A percentile compares a stretch with the other conserved stretches of the same genome.
Conservation (phyloP, 1,139 yeast genomes). For the Hemisphaericaspora subhashii region DNA sequence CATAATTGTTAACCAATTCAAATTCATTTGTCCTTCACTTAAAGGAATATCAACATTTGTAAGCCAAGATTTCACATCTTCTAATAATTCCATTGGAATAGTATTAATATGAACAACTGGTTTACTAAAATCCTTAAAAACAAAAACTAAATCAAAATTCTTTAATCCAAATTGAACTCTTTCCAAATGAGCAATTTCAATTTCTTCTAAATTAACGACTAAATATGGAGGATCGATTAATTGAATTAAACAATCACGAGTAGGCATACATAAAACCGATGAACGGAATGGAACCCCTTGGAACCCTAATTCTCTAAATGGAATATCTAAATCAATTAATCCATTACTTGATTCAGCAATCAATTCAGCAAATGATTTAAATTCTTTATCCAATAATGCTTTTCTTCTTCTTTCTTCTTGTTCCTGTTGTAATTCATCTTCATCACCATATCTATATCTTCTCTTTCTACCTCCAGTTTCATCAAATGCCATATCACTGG, state of each 20-base stretch:
- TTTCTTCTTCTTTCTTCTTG: conserved; percentile 96
- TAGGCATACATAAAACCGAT: conserved; percentile 93
- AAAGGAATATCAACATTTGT: conserved; percentile 94
- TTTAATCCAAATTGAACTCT: conserved; percentile 96
- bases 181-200: conserved; percentile 93
- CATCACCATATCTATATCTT: conserved; percentile 94
- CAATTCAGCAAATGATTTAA: conserved; percentile 82
- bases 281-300: conserved; percentile 97
- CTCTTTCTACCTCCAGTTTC: conserved; percentile 95
- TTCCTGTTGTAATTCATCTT: conserved; percentile 97
- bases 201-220: conserved; percentile 87
- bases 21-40: conserved; percentile 92
- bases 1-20: conserved; percentile 96
- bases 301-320: conserved; percentile 95
- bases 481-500: conserved; percentile 93
- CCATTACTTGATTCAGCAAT: conserved; percentile 87
- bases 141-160: conserved; percentile 93
- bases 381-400: conserved; percentile 87
- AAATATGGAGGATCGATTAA: conserved; percentile 92
- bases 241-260: conserved; percentile 94
- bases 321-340: conserved; percentile 82
- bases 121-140: conserved; percentile 83
- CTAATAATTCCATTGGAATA: conserved; percentile 88
- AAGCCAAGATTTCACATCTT: conserved; percentile 93
- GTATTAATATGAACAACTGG: conserved; percentile 94